A percentile compares a stretch with the other conserved stretches of the same genome.
These are phyloP conservation scores for Ogataea zsoltii DNA, from an alignment of 805 yeast genomes.

Conservation along the genomic window DNA sequence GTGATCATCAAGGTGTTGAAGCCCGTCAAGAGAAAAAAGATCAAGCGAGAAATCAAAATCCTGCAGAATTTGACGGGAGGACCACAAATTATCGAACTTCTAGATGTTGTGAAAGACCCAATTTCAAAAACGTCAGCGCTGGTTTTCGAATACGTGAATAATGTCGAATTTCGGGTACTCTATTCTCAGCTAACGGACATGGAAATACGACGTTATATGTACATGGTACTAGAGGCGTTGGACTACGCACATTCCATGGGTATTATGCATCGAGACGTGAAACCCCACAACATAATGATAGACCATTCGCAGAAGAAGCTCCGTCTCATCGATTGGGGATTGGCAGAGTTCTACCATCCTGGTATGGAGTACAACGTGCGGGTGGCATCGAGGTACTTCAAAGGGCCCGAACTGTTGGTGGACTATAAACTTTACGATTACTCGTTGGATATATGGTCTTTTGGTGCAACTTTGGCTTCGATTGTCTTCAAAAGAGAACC, in stretches of 20 bases:
- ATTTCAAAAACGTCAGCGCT: slow-evolving; percentile 82
- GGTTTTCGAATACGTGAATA: slow-evolving; percentile 80
- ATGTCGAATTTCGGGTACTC: slow-evolving; percentile 77
- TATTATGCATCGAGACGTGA: slow-evolving; percentile 93
- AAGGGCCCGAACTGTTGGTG: slow-evolving; percentile 89
- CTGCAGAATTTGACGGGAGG: slow-evolving; percentile 83
- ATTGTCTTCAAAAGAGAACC: slow-evolving; percentile 90
- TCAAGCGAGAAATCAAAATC: slow-evolving; percentile 85
- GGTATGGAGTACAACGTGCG: slow-evolving; percentile 89
- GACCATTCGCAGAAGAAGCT: slow-evolving; percentile 72
- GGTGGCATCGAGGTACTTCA: slow-evolving; percentile 90
- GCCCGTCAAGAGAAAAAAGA: slow-evolving; percentile 91
- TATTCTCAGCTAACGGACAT: slow-evolving; percentile 74
- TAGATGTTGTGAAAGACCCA: slow-evolving; percentile 82
- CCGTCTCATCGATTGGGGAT: slow-evolving; percentile 92
- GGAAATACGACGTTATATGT: slow-evolving; percentile 83
- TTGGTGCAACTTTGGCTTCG: slow-evolving; percentile 91
- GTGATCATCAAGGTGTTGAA: slow-evolving; percentile 89
- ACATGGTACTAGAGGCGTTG: slow-evolving; percentile 76
- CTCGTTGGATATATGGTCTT: slow-evolving; percentile 90
- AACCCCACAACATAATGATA: slow-evolving; percentile 95
- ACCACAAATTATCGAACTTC: slow-evolving; percentile 73
- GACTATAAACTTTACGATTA: slow-evolving; percentile 88
- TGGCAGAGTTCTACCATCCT: slow-evolving; percentile 91
- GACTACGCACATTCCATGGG: slow-evolving; percentile 95